Base-by-base conservation (phyloP, 176 grass and related monocot species). In the Phyllostachys edulis region DNA sequence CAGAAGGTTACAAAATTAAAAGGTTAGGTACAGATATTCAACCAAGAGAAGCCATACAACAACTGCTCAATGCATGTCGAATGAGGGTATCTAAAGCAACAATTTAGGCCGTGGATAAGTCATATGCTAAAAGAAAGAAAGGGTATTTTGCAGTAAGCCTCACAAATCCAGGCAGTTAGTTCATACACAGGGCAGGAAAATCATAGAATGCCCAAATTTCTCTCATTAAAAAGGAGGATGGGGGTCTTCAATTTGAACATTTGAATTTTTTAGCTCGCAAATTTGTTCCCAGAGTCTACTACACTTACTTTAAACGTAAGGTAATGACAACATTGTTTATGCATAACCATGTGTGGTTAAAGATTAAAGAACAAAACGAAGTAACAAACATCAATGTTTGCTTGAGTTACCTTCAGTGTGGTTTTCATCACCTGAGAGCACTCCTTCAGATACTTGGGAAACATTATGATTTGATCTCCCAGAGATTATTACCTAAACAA, bases 401-500 rank as follows among this genome's bases (percentile, higher is more conserved):
- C 34, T 34, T 42, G 60, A 56, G 77, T 74, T 74, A 96, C 97
- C 97, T 92, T 94, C 91, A 62, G 45, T 47, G 75, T 90, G 77
- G 84, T 81, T 85, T n/a, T 93, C 92, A 86, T 92, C 90, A 60
- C 77, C 76, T 63, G 68, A 55, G 67, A 84, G 91, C 78, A 94
- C 80, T 75, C 82, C 79, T 59, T 85, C 81, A 63, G 82, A 56
- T 71, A 64, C 67, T 63, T 83, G 85, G 72, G 91, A 83, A 84
- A 91, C 81, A 82, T 86, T 78, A 74, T 91, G 91, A 76, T 84
- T 80, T 86, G 91, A 89, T 67, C 76, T 90, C 81, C 93, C 97
- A 84, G 91, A 96, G 36, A 99, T 79, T 89, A 99, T 85, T 56
- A 80, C 87, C 97, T 99, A 84, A 23, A 18, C 44, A 32, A 51